phyloP scores from a whole-genome alignment of 208 protist genomes.

The Naegleria fowleri region DNA sequence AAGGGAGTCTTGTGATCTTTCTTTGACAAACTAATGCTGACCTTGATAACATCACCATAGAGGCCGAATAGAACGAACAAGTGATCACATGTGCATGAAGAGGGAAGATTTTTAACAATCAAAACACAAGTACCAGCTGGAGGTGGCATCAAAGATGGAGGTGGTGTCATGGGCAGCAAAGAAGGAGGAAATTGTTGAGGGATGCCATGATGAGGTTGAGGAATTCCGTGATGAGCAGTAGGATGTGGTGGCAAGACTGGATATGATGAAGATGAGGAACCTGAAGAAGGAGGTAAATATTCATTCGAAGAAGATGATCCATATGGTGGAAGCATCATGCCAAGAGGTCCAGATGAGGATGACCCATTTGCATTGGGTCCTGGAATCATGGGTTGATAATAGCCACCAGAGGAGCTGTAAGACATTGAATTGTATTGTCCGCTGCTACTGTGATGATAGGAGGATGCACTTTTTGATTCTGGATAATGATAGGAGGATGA shows the following conservation, averaged over 20 bases:
- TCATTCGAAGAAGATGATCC: background rate
- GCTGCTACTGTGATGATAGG: background rate
- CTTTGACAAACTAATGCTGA: background rate
- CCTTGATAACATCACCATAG: background rate
- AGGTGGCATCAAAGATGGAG: background rate
- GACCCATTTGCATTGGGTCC: background rate
- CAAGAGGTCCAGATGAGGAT: background rate
- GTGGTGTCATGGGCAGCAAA: background rate
- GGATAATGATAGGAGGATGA: background rate
- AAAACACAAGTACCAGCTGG: background rate
- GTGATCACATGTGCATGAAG: background rate
- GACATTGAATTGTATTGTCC: background rate
- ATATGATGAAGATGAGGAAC: background rate
- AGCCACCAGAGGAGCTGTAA: background rate
- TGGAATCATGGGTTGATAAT: background rate
- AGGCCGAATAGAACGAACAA: slow-evolving; percentile 2
- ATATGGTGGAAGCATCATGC: background rate
- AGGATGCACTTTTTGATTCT: background rate
- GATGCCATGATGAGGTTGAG: background rate
- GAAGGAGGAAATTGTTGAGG: background rate
- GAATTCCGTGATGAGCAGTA: background rate
- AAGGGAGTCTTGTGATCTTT: background rate
- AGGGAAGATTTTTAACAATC: background rate
- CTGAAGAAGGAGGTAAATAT: background rate
- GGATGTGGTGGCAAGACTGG: background rate